Evolutionary conservation across 768 basidiomycete species (phyloP).

Genomic region (Chalciporus chontae): DNA sequence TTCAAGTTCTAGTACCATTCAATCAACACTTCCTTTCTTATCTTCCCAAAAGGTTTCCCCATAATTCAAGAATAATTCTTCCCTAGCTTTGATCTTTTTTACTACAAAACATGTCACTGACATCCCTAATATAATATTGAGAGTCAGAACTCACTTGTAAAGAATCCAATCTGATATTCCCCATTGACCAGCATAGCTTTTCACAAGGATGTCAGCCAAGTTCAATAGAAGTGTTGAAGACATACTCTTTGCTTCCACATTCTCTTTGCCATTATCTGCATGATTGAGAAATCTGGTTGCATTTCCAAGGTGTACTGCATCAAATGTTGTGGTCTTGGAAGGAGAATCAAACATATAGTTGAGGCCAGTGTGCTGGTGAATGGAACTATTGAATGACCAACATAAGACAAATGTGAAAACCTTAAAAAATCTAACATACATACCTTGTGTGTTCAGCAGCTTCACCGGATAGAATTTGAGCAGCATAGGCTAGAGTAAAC

Average conservation of each 20-base stretch:
- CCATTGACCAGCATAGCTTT: slow-evolving; percentile 31
- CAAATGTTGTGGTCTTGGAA: slow-evolving; percentile 13
- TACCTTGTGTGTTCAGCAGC: slow-evolving; percentile 17
- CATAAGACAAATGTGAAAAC: background rate
- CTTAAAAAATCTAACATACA: background rate
- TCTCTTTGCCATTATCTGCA: background rate
- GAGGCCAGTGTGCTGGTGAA: slow-evolving; percentile 10
- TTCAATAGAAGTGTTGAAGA: background rate
- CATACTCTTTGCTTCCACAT: slow-evolving; percentile 29
- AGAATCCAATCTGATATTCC: slow-evolving; percentile 36
- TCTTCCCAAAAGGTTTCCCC: slow-evolving; percentile 20
- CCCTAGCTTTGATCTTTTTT: slow-evolving; percentile 24
- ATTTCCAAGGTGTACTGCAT: slow-evolving; percentile 44
- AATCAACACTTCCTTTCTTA: background rate
- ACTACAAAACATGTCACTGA: slow-evolving; percentile 14
- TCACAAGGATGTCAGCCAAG: background rate
- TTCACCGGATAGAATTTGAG: slow-evolving; percentile 14
- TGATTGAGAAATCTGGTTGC: slow-evolving; percentile 46
- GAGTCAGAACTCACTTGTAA: slow-evolving; percentile 28
- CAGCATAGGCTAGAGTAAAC: slow-evolving; percentile 39
- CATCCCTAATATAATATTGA: background rate
- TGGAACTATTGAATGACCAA: slow-evolving; percentile 2
- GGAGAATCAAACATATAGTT: slow-evolving; percentile 36
- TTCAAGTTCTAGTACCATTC: background rate
- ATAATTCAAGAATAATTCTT: slow-evolving; percentile 27